Evolutionary conservation across 768 basidiomycete genomes (phyloP).

Genomic region (Leccinum disarticulatum): DNA sequence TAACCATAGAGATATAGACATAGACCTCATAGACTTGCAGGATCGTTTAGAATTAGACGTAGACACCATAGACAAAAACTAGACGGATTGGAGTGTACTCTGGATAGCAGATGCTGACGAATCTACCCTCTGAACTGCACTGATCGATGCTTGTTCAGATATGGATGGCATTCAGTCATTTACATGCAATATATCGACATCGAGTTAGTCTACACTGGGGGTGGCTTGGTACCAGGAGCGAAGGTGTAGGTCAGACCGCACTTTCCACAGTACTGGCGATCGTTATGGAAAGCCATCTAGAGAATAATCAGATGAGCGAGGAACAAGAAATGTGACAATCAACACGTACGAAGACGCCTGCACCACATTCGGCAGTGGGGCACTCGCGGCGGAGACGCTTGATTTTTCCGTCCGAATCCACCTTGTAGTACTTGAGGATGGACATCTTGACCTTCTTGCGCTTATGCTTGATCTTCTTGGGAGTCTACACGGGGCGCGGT

Average conservation of each 20-base stretch:
- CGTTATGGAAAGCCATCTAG: constrained; percentile 98
- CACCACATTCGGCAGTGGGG: constrained; percentile 79
- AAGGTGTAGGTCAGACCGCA: constrained; percentile 88
- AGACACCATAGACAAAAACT: constrained; percentile 2
- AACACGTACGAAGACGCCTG: constrained; percentile 77
- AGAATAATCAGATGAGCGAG: constrained; percentile 11
- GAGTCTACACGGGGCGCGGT: constrained; percentile 54
- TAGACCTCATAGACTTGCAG: constrained; percentile 4
- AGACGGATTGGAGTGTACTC: background rate
- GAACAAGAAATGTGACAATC: background rate
- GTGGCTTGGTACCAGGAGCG: constrained; percentile 77
- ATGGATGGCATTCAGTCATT: constrained; percentile 13
- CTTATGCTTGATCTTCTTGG: constrained; percentile 99
- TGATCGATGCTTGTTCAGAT: background rate
- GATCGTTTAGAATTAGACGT: background rate
- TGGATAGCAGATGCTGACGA: background rate
- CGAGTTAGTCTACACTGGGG: constrained; percentile 50
- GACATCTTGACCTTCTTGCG: constrained; percentile 99
- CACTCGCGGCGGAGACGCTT: constrained; percentile 99
- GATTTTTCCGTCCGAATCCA: constrained; percentile 99
- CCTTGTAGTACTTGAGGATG: constrained; percentile 99
- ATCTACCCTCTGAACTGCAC: background rate
- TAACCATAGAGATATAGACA: background rate
- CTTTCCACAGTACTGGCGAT: constrained; percentile 98
- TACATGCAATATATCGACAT: constrained; percentile 11